Evolutionary conservation across 2,329 filamentous ascomycete genomes (phyloP), one percentile per base, ranked within the genome.

Genomic region (Talaromyces sp.): DNA sequence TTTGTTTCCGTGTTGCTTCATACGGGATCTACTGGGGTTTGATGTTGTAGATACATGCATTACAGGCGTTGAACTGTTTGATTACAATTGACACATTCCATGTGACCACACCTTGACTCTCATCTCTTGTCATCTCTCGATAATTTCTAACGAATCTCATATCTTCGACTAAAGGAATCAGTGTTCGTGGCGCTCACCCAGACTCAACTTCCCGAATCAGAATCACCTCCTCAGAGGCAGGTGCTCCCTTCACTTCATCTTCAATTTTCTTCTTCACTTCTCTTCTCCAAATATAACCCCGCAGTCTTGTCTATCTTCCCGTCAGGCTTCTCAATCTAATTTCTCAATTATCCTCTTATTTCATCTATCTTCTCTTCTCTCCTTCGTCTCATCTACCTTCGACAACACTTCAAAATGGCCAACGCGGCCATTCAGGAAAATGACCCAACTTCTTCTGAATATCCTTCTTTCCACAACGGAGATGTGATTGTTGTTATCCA

Each of bases 401-500:
- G 19, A 28, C 19, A n/a, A 1, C 33, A 17, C 22, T 15, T 31
- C 43, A 50, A 45, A 33, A 56, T 56, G 54, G 41, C 41, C 28
- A 15, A 19, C 15, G 3, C 40, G 11, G 31, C 17, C 11, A 4
- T 13, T 5, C 31, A 22, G 21, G 22, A 17, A 8, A 21, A 11
- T n/a, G 4, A 17, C 15, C 31, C 11, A 15, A 17, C 5, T 15
- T 10, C 58, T 1, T 62, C 61, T 19, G 60, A 55, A 3, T 76
- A 77, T 46, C 75, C 75, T 1, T 35, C 64, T 4, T 77, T 71
- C 61, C 33, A 56, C 25, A 73, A 75, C 46, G 76, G 72, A 36
- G 73, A 78, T 59, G 73, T 77, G 22, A 63, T 67, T 41, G 63
- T 78, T 60, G 57, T 69, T 55, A 65, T 78, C 60, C 66, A 69